phyloP scores from a whole-genome alignment of 2,329 filamentous ascomycete genomes.

The Epichloe sibirici region DNA sequence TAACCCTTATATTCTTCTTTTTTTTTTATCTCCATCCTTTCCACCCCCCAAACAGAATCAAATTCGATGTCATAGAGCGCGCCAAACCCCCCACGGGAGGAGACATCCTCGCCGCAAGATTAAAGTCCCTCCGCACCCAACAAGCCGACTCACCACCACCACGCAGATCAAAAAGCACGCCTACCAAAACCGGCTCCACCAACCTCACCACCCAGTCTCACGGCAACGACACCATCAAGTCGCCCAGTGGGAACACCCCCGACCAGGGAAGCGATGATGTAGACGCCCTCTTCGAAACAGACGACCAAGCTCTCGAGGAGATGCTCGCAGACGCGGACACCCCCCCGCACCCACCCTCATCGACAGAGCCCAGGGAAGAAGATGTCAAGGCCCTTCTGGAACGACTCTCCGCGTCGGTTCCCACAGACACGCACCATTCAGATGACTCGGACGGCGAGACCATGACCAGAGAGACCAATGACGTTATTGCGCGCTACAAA shows the following conservation, averaged over 20 bases:
- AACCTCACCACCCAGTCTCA: background rate
- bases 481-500: slow-evolving; percentile 31
- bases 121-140: slow-evolving; percentile 36
- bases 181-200: too few relatives aligned
- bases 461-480: slow-evolving; percentile 32
- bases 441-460: slow-evolving; percentile 39
- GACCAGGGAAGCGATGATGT: slow-evolving; percentile 19
- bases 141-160: slow-evolving; percentile 18
- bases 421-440: slow-evolving; percentile 13
- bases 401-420: slow-evolving; percentile 22
- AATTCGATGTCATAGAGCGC: slow-evolving; percentile 28
- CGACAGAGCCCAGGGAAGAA: slow-evolving; percentile 16
- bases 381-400: slow-evolving; percentile 25
- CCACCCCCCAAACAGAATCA: slow-evolving; percentile 11
- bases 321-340: slow-evolving; percentile 31
- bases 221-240: background rate
- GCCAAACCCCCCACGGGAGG: slow-evolving; percentile 32
- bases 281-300: slow-evolving; percentile 30
- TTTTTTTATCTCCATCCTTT: background rate
- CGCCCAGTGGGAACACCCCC: background rate
- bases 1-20: background rate
- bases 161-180: background rate
- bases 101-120: slow-evolving; percentile 37
- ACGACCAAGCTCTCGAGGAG: slow-evolving; percentile 41
- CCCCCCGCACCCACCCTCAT: slow-evolving; percentile 1